phyloP scores from a whole-genome alignment of 2,329 filamentous ascomycete genomes.

The Penicillium sp. region DNA sequence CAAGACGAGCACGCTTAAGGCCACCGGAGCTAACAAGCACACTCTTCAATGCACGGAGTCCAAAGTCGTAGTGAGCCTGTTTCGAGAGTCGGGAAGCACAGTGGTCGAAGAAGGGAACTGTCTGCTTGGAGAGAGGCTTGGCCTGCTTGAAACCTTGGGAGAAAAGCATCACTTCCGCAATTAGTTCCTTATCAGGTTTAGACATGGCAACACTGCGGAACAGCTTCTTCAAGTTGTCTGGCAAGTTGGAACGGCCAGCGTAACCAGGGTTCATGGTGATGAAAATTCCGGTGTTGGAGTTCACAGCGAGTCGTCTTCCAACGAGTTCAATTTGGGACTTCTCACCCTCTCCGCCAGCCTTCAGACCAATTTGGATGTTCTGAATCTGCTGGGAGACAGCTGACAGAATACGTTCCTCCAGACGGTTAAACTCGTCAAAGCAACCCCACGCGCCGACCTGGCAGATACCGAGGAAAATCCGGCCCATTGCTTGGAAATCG shows the following conservation, averaged over 20 bases:
- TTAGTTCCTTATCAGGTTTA: constrained; percentile 98
- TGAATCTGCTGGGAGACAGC: constrained; percentile 99
- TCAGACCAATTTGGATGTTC: constrained; percentile 95
- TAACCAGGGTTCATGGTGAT: constrained; percentile 99
- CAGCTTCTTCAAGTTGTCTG: constrained; percentile 98
- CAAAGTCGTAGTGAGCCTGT: constrained; percentile 98
- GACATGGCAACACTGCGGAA: constrained; percentile 99
- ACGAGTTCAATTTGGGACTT: constrained; percentile 92
- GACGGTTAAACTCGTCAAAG: constrained; percentile 99
- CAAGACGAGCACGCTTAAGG: constrained; percentile 80
- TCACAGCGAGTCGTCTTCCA: constrained; percentile 84
- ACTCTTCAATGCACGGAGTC: constrained; percentile 94
- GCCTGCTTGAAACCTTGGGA: constrained; percentile 98
- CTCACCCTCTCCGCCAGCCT: constrained; percentile 75
- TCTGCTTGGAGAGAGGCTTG: constrained; percentile 88
- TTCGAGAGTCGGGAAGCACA: constrained; percentile 81
- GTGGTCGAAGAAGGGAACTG: constrained; percentile 96
- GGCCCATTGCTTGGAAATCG: constrained; percentile 99
- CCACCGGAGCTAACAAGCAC: constrained; percentile 94
- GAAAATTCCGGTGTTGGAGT: constrained; percentile 94
- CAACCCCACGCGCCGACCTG: constrained; percentile 99
- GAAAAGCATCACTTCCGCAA: constrained; percentile 99
- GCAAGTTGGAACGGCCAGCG: constrained; percentile 93
- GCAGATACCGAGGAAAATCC: constrained; percentile 98
- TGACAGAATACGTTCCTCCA: constrained; percentile 95